Conservation (phyloP, 2,329 filamentous ascomycete species). For the Aspergillus ochraceus region DNA sequence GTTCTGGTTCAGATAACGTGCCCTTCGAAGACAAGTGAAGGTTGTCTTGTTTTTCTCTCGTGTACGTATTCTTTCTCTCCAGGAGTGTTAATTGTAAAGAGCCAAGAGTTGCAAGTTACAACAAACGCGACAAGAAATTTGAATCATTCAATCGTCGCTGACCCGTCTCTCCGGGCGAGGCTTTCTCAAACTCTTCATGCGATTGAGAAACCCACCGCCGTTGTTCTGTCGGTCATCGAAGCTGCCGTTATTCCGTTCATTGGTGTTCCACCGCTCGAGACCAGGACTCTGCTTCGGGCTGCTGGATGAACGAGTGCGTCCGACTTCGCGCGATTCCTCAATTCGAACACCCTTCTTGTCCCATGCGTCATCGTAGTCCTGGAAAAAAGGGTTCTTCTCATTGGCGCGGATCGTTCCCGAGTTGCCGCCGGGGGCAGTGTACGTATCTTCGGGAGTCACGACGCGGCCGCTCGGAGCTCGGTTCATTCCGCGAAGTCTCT, state of each 20-base stretch:
- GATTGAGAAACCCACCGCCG: conserved; percentile 67
- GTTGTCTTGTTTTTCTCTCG: not conserved
- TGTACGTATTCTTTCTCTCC: not conserved
- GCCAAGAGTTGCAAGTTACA: not conserved
- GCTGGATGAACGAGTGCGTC: conserved; percentile 52
- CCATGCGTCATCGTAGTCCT: conserved; percentile 71
- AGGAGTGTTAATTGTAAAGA: not conserved
- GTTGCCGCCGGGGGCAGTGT: conserved; percentile 33
- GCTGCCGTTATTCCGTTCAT: conserved; percentile 46
- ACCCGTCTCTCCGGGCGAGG: conserved; percentile 42
- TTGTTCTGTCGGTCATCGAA: conserved; percentile 44
- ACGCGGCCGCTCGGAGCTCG: conserved; percentile 63
- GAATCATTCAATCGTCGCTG: conserved; percentile 27
- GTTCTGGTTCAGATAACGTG: not conserved
- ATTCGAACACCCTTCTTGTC: conserved; percentile 64
- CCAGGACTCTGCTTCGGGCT: conserved; percentile 56
- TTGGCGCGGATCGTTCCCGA: conserved; percentile 37
- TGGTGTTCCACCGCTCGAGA: conserved; percentile 66
- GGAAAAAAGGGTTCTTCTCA: conserved; percentile 77
- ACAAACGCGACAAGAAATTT: not conserved
- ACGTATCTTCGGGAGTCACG: conserved; percentile 54
- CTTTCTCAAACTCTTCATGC: conserved; percentile 77
- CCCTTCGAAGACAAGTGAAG: not conserved
- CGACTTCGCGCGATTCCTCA: conserved; percentile 44
- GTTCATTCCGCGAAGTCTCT: conserved; percentile 82